phyloP scores from a whole-genome alignment of 2,329 filamentous ascomycete genomes.

The Ampelomyces quisqualis region DNA sequence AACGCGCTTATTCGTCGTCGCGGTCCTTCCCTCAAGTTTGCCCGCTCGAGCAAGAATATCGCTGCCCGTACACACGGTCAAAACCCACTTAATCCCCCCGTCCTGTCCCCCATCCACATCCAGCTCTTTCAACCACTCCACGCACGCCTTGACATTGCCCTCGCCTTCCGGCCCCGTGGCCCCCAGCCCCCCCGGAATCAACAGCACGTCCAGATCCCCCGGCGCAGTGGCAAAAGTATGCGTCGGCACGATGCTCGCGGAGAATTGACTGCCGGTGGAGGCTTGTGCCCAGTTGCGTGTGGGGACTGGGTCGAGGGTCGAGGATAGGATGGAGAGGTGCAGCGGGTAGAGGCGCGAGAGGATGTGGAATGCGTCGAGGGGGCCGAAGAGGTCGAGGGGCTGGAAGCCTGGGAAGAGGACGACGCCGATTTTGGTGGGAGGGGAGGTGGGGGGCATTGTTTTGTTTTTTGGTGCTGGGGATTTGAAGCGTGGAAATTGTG shows the following conservation, averaged over 20 bases:
- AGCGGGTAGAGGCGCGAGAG: slow-evolving; percentile 32
- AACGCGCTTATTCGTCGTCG: slow-evolving; percentile 66
- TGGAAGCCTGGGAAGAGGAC: slow-evolving; percentile 44
- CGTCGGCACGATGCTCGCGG: slow-evolving; percentile 50
- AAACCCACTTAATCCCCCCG: slow-evolving; percentile 51
- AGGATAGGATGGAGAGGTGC: slow-evolving; percentile 38
- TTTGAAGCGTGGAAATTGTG: not conserved
- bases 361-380: slow-evolving; percentile 50
- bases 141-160: slow-evolving; percentile 37
- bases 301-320: slow-evolving; percentile 38
- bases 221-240: slow-evolving; percentile 58
- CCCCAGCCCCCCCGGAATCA: slow-evolving; percentile 66
- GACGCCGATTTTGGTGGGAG: slow-evolving; percentile 34
- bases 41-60: slow-evolving; percentile 60
- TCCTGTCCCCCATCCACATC: slow-evolving; percentile 22
- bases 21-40: slow-evolving; percentile 59
- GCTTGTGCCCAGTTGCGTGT: slow-evolving; percentile 22
- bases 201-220: slow-evolving; percentile 58
- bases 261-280: slow-evolving; percentile 27
- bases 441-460: slow-evolving; percentile 5
- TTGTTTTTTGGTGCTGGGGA: not conserved
- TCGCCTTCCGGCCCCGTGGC: slow-evolving; percentile 32
- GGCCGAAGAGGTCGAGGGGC: slow-evolving; percentile 46
- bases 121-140: slow-evolving; percentile 50
- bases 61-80: slow-evolving; percentile 68